These are phyloP conservation scores for Pseudocercospora fijiensis DNA, from an alignment of 2,329 filamentous ascomycete species.

Conservation along the genomic window DNA sequence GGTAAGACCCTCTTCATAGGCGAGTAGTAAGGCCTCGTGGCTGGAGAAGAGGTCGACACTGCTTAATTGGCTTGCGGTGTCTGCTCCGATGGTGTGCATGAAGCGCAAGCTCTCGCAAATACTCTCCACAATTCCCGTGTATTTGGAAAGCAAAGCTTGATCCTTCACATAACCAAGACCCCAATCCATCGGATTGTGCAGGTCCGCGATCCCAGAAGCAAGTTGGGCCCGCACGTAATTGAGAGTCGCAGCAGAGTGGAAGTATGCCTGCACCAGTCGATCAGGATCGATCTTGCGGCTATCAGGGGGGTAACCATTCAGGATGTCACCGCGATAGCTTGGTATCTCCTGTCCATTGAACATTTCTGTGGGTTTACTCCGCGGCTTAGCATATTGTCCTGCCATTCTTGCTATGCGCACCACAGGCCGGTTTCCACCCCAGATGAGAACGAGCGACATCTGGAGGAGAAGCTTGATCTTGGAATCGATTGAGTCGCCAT, in stretches of 20 bases:
- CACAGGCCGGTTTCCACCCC: constrained; percentile 77
- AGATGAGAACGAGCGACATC: constrained; percentile 95
- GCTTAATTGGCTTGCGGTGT: constrained; percentile 77
- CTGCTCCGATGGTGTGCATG: constrained; percentile 89
- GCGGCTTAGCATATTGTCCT: constrained; percentile 90
- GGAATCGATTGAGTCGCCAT: constrained; percentile 81
- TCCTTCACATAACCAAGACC: constrained; percentile 87
- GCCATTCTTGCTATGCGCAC: constrained; percentile 95
- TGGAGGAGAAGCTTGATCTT: constrained; percentile 96
- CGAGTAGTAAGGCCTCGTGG: constrained; percentile 88
- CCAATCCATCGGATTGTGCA: constrained; percentile 94
- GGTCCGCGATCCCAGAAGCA: constrained; percentile 83
- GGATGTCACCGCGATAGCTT: constrained; percentile 90
- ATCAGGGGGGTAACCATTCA: constrained; percentile 81
- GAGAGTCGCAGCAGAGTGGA: constrained; percentile 88
- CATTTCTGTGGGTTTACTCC: constrained; percentile 82
- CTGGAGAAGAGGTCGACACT: constrained; percentile 94
- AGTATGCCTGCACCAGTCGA: constrained; percentile 86
- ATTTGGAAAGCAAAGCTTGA: constrained; percentile 78
- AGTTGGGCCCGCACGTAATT: constrained; percentile 88
- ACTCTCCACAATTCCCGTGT: constrained; percentile 77
- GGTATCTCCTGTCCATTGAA: constrained; percentile 77
- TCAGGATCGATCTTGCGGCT: constrained; percentile 78
- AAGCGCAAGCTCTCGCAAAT: constrained; percentile 83
- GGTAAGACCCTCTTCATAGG: constrained; percentile 89